Conservation (phyloP, 805 yeast species). For the Maudiozyma barnettii region DNA sequence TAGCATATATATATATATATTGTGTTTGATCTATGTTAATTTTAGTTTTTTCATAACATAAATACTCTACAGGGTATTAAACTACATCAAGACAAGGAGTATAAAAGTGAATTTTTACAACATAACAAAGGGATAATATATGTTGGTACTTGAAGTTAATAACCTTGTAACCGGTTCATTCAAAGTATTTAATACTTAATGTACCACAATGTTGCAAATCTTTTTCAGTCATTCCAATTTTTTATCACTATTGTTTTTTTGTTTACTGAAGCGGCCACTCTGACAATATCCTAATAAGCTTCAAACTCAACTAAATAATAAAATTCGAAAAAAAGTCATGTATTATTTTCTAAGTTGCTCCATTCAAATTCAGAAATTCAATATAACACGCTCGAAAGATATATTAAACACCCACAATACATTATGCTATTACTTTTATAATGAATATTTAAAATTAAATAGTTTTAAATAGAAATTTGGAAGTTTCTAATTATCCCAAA, state of each 20-base stretch:
- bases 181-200: no score
- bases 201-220: neutral
- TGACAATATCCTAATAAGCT: neutral
- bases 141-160: no score
- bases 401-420: no score
- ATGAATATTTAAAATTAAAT: no score
- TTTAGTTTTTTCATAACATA: neutral
- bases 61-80: no score
- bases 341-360: neutral
- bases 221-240: neutral
- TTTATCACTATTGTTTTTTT: constrained; percentile 1
- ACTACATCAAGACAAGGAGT: neutral
- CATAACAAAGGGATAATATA: neutral
- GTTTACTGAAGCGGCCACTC: neutral
- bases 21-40: neutral
- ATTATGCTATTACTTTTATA: no score
- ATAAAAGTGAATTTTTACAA: neutral
- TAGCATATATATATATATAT: neutral
- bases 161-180: no score
- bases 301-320: neutral
- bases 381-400: neutral
- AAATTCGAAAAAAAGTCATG: neutral
- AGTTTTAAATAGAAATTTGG: no score
- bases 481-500: no score
- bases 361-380: neutral